Evolutionary conservation across 2,329 filamentous ascomycete species (phyloP).

Genomic region (Alternaria longipes): DNA sequence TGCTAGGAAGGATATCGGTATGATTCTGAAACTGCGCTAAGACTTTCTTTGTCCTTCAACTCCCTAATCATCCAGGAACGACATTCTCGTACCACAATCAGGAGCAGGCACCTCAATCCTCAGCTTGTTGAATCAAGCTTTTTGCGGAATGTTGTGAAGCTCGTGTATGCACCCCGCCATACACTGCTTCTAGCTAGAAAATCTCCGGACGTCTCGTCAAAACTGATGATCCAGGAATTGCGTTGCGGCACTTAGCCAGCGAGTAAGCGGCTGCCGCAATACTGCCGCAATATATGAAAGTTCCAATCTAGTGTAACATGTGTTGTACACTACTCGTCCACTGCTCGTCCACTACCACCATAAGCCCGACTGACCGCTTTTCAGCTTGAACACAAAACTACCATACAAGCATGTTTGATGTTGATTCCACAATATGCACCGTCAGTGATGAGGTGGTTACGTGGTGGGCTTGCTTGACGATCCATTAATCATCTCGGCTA

Average conservation of each 20-base stretch:
- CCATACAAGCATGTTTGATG: background rate
- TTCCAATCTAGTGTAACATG: slow-evolving; percentile 2
- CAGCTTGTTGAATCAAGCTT: background rate
- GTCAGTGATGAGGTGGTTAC: background rate
- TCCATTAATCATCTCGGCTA: slow-evolving; percentile 9
- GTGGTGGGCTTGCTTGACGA: background rate
- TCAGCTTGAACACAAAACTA: background rate
- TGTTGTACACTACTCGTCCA: background rate
- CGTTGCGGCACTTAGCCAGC: slow-evolving; percentile 8
- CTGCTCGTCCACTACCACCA: background rate
- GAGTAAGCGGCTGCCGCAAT: slow-evolving; percentile 6
- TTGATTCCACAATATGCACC: background rate
- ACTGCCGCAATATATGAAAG: slow-evolving; percentile 19
- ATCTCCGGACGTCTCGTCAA: slow-evolving; percentile 2
- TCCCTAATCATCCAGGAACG: background rate
- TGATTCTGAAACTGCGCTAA: slow-evolving; percentile 17
- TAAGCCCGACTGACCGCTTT: background rate
- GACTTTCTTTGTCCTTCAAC: background rate
- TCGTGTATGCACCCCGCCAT: slow-evolving; percentile 20
- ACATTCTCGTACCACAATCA: background rate
- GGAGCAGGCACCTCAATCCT: background rate
- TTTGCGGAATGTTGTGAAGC: slow-evolving; percentile 10
- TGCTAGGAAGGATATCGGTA: slow-evolving; percentile 9
- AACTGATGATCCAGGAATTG: background rate
- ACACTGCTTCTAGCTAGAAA: background rate